Evolutionary conservation across 768 basidiomycete genomes (phyloP), one percentile per base, ranked within the genome.

Genomic region (Lentinula edodes): DNA sequence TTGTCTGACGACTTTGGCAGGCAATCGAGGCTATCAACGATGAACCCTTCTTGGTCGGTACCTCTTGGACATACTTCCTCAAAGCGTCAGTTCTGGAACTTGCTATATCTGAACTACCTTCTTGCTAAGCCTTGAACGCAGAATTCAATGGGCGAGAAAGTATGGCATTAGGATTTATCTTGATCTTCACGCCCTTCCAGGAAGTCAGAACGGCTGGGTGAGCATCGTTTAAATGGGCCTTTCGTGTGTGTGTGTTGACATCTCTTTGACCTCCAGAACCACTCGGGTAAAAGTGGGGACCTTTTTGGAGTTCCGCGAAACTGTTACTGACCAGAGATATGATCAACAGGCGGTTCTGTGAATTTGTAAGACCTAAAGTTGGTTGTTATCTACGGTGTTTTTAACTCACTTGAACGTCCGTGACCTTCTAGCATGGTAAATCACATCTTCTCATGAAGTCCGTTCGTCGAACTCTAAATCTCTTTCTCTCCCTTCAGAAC

Each of bases 101-200:
- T 18, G 32, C 7, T 55, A 34, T 20, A 55, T 52, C 51, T 28
- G 28, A 3, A 28, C 28, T 54, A 41, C 38, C 41, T 10, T 20
- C 9, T 7, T 42, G 62, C 87, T 84, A 64, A 93, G 94, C 74
- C 84, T 87, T 73, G 81, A 86, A 72, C 72, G 69, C 61, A 76
- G 75, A 16, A 82, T 96, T 63, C 75, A 83, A 61, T 97, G 94
- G 94, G 90, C 87, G n/a, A 81, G 93, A 66, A 96, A 95, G 73
- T 96, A 96, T 70, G 94, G 95, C 5, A 71, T 96, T 53, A 85
- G 94, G 50, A 91, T 96, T 64, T 89, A 90, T 71, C 81, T 95
- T 38, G 95, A 96, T 75, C 72, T 93, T 15, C 86, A 89, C 63
- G 74, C 85, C 34, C 77, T 90, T 32, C 86, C 87, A 35, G 89